Percentiles rank a stretch among this genome's conserved stretches.
Conservation (phyloP, 306 rosid species). For the barrel medic (Medicago truncatula) region DNA sequence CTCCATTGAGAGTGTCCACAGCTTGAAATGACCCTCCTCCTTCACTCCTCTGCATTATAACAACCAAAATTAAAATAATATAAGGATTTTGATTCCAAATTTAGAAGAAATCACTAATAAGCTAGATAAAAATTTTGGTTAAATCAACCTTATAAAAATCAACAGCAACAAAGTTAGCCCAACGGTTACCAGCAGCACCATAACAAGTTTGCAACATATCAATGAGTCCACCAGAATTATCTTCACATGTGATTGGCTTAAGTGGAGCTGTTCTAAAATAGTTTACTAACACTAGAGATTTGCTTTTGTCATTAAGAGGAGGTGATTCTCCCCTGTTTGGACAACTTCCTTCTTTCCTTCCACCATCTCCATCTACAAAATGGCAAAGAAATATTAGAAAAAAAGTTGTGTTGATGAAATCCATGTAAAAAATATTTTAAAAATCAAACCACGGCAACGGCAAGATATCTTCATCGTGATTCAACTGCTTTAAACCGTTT, state of each 20-base stretch:
- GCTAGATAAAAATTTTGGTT: neutral
- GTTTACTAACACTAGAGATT: constrained; percentile 79
- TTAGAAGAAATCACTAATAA: neutral
- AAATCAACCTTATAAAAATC: constrained; percentile 73
- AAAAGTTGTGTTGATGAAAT: neutral
- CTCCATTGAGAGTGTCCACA: constrained; percentile 72
- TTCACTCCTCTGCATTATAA: constrained; percentile 68
- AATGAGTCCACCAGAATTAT: constrained; percentile 60
- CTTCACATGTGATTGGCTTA: constrained; percentile 55
- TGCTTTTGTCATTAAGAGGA: constrained; percentile 66
- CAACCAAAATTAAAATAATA: neutral
- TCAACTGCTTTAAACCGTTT: neutral
- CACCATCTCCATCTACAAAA: constrained; percentile 80
- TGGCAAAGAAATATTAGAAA: neutral
- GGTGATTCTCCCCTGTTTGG: constrained; percentile 78
- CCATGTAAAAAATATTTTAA: neutral
- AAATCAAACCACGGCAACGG: neutral
- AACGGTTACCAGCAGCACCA: constrained; percentile 70
- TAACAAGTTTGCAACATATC: constrained; percentile 71
- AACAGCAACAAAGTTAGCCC: constrained; percentile 82
- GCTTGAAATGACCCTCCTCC: constrained; percentile 93
- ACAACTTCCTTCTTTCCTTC: constrained; percentile 74
- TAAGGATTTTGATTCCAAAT: neutral
- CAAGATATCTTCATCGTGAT: neutral
- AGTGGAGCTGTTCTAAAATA: constrained; percentile 60